These are phyloP conservation scores for Kazachstania taianensis DNA, from an alignment of 805 yeast species.

Conservation along the genomic window DNA sequence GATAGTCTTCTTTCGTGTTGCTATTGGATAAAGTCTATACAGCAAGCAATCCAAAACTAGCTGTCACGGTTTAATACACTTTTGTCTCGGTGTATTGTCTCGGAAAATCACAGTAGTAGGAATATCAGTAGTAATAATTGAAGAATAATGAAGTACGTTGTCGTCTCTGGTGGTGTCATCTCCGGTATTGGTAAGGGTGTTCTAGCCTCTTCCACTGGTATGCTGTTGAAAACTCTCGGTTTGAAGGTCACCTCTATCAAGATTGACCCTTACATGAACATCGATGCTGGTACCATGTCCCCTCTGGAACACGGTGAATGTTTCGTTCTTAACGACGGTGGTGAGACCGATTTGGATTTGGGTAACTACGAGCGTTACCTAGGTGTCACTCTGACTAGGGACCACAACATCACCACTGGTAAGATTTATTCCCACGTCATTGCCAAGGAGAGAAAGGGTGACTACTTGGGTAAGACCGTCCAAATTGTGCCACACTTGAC, in stretches of 20 bases:
- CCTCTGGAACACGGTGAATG: slow-evolving; percentile 99
- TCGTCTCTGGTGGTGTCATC: slow-evolving; percentile 98
- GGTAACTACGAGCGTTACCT: slow-evolving; percentile 97
- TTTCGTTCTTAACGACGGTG: slow-evolving; percentile 96
- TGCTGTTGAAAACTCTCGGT: slow-evolving; percentile 86
- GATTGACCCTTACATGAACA: slow-evolving; percentile 98
- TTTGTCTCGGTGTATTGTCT: too few species aligned
- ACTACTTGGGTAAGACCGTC: slow-evolving; percentile 96
- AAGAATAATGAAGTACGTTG: slow-evolving; percentile 90
- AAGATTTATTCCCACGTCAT: slow-evolving; percentile 91
- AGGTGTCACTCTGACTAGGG: slow-evolving; percentile 82
- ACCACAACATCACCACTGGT: slow-evolving; percentile 97
- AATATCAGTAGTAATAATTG: too few species aligned
- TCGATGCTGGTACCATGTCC: slow-evolving; percentile 99
- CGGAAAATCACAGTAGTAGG: too few species aligned
- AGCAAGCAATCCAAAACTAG: too few species aligned
- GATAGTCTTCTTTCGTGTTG: too few species aligned
- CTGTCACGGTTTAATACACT: too few species aligned
- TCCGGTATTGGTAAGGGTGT: slow-evolving; percentile 99
- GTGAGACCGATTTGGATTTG: slow-evolving; percentile 94
- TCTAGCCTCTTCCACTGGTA: slow-evolving; percentile 92
- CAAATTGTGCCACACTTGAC: slow-evolving; percentile 98
- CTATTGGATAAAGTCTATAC: too few species aligned
- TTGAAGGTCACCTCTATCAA: slow-evolving; percentile 93
- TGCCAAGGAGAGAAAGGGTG: slow-evolving; percentile 91